Conservation (phyloP, 1,139 yeast species). For the Taphrina betulina region DNA sequence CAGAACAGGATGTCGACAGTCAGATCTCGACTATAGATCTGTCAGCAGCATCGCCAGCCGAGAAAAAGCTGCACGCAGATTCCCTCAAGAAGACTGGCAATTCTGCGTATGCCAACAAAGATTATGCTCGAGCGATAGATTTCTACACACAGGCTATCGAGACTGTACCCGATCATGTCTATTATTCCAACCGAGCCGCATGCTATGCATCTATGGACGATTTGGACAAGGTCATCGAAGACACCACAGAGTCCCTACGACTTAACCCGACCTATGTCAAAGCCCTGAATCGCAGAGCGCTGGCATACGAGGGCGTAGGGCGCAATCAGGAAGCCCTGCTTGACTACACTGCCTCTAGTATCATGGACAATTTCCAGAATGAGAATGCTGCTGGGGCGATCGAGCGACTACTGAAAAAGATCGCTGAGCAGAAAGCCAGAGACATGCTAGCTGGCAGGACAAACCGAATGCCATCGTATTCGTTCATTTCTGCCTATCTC, state of each 20-base stretch:
- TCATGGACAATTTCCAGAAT: constrained; percentile 58
- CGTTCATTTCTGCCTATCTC: constrained; percentile 81
- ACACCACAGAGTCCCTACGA: constrained; percentile 79
- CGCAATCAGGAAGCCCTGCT: constrained; percentile 80
- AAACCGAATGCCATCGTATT: constrained; percentile 74
- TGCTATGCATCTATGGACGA: constrained; percentile 82
- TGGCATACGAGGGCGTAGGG: constrained; percentile 80
- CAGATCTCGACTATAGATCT: constrained; percentile 9
- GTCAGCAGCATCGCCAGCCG: constrained; percentile 25
- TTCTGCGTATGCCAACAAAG: constrained; percentile 66
- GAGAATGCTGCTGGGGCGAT: constrained; percentile 74
- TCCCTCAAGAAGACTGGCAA: constrained; percentile 90
- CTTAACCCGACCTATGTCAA: constrained; percentile 87
- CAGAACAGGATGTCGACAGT: not conserved
- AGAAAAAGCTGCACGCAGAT: constrained; percentile 55
- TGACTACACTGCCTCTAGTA: constrained; percentile 73
- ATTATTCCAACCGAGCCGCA: constrained; percentile 90
- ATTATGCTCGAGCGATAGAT: constrained; percentile 69
- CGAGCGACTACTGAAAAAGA: constrained; percentile 81
- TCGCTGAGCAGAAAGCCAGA: constrained; percentile 52
- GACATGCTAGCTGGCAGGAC: constrained; percentile 52
- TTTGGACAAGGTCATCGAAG: constrained; percentile 78
- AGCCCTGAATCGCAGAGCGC: constrained; percentile 68
- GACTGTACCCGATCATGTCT: constrained; percentile 70
- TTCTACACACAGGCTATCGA: constrained; percentile 75